Percentiles rank a stretch among this genome's conserved stretches.
Evolutionary conservation across 2,329 filamentous ascomycete species (phyloP).

Genomic region (Bimuria novae-zelandiae): DNA sequence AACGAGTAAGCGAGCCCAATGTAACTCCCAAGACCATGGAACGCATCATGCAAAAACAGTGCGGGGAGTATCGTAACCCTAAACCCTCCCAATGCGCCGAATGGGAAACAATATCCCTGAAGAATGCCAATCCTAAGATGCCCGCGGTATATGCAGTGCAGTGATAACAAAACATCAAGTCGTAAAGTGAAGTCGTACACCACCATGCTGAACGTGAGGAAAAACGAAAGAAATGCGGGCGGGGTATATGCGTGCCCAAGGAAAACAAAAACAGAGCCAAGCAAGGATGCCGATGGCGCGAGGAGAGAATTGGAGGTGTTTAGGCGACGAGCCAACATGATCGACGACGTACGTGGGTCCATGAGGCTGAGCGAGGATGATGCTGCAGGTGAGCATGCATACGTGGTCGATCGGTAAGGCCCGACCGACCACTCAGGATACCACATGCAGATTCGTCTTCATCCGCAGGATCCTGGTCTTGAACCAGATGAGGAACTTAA

Average conservation of each 20-base stretch:
- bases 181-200: slow-evolving; percentile 28
- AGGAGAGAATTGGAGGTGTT: not conserved
- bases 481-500: slow-evolving; percentile 62
- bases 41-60: slow-evolving; percentile 4
- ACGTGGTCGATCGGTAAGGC: not conserved
- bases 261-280: not conserved
- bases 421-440: slow-evolving; percentile 4
- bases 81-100: slow-evolving; percentile 1
- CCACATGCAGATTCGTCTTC: slow-evolving; percentile 25
- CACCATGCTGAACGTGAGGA: slow-evolving; percentile 26
- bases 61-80: slow-evolving; percentile 1
- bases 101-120: slow-evolving; percentile 8
- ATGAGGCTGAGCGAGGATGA: slow-evolving; percentile 11
- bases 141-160: slow-evolving; percentile 29
- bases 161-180: slow-evolving; percentile 17
- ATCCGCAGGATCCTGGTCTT: slow-evolving; percentile 60
- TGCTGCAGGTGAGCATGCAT: not conserved
- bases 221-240: slow-evolving; percentile 10
- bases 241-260: slow-evolving; percentile 6
- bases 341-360: slow-evolving; percentile 5
- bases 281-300: not conserved
- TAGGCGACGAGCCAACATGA: not conserved
- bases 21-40: slow-evolving; percentile 5
- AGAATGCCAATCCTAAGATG: slow-evolving; percentile 14
- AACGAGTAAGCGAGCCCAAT: not conserved